A percentile compares a stretch with the other conserved stretches of the same genome.
Conservation (phyloP, 1,139 yeast genomes). For the Kodamaea alishanica region DNA sequence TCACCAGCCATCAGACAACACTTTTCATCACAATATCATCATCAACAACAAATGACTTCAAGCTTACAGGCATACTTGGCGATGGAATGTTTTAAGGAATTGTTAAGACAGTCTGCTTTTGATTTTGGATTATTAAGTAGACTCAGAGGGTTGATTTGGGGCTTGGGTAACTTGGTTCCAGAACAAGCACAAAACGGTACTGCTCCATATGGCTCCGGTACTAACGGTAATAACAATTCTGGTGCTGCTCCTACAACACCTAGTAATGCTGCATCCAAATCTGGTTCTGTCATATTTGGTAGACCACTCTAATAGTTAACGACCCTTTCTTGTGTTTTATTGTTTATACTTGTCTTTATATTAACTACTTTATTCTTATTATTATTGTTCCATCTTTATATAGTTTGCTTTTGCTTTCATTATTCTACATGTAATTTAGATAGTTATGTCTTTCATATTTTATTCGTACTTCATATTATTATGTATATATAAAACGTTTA, state of each 20-base stretch:
- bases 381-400: neutral
- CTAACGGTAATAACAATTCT: neutral
- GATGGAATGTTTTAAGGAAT: slow-evolving; percentile 55
- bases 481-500: slow-evolving; percentile 2
- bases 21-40: slow-evolving; percentile 34
- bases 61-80: slow-evolving; percentile 53
- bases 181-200: slow-evolving; percentile 18
- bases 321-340: slow-evolving; percentile 1
- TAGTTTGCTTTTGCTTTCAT: too few species aligned
- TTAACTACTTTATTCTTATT: neutral
- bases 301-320: slow-evolving; percentile 23
- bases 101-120: slow-evolving; percentile 42
- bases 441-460: too few species aligned
- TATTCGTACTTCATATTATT: too few species aligned
- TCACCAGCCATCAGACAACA: slow-evolving; percentile 49
- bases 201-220: slow-evolving; percentile 14
- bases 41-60: slow-evolving; percentile 43
- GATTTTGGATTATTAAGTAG: slow-evolving; percentile 33
- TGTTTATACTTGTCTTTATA: slow-evolving; percentile 1
- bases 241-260: slow-evolving; percentile 18
- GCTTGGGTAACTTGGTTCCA: slow-evolving; percentile 35
- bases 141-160: slow-evolving; percentile 54
- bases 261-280: slow-evolving; percentile 16
- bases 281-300: slow-evolving; percentile 33
- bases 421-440: too few species aligned